Evolutionary conservation across 768 basidiomycete species (phyloP).

Genomic region (Tephrocybe sp.): DNA sequence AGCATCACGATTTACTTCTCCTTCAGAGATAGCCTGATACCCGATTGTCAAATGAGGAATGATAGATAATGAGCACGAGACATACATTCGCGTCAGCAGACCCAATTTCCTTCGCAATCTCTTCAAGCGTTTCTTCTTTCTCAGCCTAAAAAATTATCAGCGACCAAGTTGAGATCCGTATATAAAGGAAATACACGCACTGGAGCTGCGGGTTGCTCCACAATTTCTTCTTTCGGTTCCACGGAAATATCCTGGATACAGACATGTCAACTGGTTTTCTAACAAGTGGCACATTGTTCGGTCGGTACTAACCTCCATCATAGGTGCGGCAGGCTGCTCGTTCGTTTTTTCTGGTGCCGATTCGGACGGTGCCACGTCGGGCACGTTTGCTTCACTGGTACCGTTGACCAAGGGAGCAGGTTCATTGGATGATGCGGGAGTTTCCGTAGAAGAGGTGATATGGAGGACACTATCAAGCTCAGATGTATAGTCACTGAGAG

Average conservation of each 20-base stretch:
- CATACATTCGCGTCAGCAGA: conserved; percentile 5
- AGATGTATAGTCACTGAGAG: background rate
- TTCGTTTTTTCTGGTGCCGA: background rate
- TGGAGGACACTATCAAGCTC: background rate
- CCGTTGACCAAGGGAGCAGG: background rate
- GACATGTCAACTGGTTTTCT: background rate
- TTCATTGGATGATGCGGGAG: background rate
- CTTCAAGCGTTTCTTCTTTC: background rate
- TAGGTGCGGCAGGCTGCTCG: background rate
- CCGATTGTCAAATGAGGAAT: conserved; percentile 1
- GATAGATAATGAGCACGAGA: background rate
- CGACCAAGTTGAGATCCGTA: background rate
- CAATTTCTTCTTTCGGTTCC: conserved; percentile 5
- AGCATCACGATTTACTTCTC: background rate
- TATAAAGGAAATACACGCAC: background rate
- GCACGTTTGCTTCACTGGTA: background rate
- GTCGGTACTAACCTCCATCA: conserved; percentile 9
- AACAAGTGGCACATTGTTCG: background rate
- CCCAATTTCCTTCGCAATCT: background rate
- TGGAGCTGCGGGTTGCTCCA: background rate
- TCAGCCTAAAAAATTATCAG: conserved; percentile 6
- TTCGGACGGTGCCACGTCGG: background rate
- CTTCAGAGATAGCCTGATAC: background rate
- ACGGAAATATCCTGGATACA: conserved; percentile 1
- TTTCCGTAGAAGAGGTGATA: background rate